Percentiles rank a stretch among this genome's conserved stretches.
phyloP scores from a whole-genome alignment of 2,329 filamentous ascomycete species.

The Xylaria polymorpha region DNA sequence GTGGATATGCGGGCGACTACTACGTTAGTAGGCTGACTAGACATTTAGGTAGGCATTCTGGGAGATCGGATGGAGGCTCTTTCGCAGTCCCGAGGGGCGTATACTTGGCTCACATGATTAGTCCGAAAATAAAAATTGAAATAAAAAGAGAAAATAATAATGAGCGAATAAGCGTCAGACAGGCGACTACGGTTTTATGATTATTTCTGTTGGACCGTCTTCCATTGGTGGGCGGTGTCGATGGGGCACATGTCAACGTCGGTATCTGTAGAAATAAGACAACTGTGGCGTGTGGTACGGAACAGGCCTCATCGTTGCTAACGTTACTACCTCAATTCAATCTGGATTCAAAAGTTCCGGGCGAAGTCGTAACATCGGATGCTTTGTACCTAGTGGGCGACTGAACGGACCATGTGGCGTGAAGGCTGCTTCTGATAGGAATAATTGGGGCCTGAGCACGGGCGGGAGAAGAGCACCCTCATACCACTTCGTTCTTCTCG shows the following conservation, averaged over 20 bases:
- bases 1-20: conserved; percentile 29
- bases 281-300: conserved; percentile 13
- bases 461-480: conserved; percentile 7
- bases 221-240: conserved; percentile 11
- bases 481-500: not conserved
- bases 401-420: conserved; percentile 9
- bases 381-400: conserved; percentile 6
- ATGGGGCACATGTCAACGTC: conserved; percentile 1
- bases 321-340: conserved; percentile 3
- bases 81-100: not conserved
- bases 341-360: conserved; percentile 4
- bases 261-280: not conserved
- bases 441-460: conserved; percentile 1
- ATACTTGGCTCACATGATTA: conserved; percentile 24
- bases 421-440: not conserved
- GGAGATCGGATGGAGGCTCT: conserved; percentile 14
- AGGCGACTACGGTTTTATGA: not conserved
- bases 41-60: not conserved
- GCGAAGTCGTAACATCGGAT: not conserved
- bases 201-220: not conserved
- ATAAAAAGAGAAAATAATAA: conserved; percentile 3
- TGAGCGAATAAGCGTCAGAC: conserved; percentile 22
- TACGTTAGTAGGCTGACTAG: conserved; percentile 16
- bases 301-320: conserved; percentile 3
- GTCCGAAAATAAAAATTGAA: conserved; percentile 12